Evolutionary conservation across 2,329 filamentous ascomycete species (phyloP).

Genomic region (Apiospora saccharicola): DNA sequence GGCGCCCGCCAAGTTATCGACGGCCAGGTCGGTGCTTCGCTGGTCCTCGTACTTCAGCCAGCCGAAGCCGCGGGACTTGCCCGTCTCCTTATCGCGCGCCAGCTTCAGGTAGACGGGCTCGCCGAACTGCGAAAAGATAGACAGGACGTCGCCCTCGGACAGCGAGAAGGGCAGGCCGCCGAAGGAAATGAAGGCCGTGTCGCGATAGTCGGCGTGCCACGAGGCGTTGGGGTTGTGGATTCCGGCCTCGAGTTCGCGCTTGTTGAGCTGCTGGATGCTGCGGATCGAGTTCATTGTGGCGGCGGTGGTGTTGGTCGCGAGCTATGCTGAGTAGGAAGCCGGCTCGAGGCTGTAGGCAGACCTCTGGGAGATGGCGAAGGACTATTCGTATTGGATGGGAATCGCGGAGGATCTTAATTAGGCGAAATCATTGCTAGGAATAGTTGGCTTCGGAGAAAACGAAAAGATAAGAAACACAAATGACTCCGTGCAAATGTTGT

Average conservation of each 20-base stretch:
- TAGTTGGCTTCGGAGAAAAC: neutral
- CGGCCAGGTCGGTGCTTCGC: conserved; percentile 91
- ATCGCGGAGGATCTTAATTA: neutral
- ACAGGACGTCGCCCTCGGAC: conserved; percentile 93
- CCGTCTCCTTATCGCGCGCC: conserved; percentile 92
- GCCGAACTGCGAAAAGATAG: conserved; percentile 96
- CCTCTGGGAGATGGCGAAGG: neutral
- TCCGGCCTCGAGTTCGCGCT: conserved; percentile 89
- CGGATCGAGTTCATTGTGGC: conserved; percentile 88
- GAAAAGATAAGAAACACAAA: neutral
- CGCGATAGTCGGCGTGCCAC: conserved; percentile 97
- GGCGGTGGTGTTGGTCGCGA: neutral
- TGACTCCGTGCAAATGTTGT: neutral
- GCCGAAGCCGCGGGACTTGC: conserved; percentile 92
- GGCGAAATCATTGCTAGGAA: neutral
- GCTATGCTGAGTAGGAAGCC: neutral
- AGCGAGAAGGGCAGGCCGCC: conserved; percentile 92
- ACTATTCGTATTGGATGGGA: neutral
- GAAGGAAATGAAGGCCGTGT: conserved; percentile 96
- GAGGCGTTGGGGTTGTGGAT: conserved; percentile 73
- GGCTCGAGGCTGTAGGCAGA: conserved; percentile 1
- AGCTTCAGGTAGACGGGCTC: conserved; percentile 94
- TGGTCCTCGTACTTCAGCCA: conserved; percentile 99
- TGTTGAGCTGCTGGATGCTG: conserved; percentile 90
- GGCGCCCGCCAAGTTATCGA: conserved; percentile 92